phyloP scores from a whole-genome alignment of 257 asterid genomes.

The Cordia subcordata region DNA sequence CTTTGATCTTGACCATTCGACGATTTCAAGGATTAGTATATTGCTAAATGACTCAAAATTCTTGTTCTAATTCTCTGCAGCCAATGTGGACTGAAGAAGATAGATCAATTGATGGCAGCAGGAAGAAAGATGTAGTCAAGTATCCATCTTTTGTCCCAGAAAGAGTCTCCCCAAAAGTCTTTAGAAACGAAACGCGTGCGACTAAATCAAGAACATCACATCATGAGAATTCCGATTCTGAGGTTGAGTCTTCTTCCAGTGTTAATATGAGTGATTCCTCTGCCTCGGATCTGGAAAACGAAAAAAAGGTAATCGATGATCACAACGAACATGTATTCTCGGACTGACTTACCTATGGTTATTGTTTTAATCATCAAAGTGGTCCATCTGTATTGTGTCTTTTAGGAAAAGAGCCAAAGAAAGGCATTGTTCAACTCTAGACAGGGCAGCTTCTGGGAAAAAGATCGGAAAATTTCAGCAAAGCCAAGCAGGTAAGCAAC shows the following conservation, averaged over 20 bases:
- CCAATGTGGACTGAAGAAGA: constrained; percentile 77
- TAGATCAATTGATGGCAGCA: constrained; percentile 31
- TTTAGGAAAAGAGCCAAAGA: constrained; percentile 47
- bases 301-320: constrained; percentile 48
- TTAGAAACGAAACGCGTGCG: constrained; percentile 32
- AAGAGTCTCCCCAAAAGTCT: constrained; percentile 49
- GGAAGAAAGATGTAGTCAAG: constrained; percentile 26
- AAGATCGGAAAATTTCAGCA: constrained; percentile 20
- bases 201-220: constrained; percentile 16
- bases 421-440: constrained; percentile 35
- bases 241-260: constrained; percentile 15
- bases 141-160: constrained; percentile 63
- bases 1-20: neutral
- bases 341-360: constrained; percentile 40
- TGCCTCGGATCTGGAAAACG: constrained; percentile 37
- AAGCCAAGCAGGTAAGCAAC: constrained; percentile 43
- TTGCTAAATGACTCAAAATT: neutral
- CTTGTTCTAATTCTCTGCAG: constrained; percentile 23
- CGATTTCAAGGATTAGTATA: neutral
- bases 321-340: constrained; percentile 23
- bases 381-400: constrained; percentile 26
- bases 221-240: constrained; percentile 18
- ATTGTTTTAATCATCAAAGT: constrained; percentile 3
- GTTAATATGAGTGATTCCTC: constrained; percentile 29
- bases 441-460: constrained; percentile 21